Evolutionary conservation across 2,329 filamentous ascomycete genomes (phyloP), one percentile per base, ranked within the genome.

Genomic region (Dactylellina leptospora): DNA sequence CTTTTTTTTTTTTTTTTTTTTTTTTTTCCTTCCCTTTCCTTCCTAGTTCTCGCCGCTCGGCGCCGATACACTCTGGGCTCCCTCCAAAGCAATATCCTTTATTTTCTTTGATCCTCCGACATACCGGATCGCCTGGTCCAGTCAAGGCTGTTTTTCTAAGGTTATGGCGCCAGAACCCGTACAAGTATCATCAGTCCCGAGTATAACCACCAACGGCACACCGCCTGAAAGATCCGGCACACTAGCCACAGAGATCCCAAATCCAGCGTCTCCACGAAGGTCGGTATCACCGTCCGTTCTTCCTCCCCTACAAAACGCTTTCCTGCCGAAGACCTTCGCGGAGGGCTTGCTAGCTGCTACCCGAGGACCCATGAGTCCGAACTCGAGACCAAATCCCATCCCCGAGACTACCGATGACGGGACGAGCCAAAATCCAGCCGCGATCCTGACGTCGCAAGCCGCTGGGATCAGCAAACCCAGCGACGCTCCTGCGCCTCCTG

Each of bases 131-230:
- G 38, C n/a, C 25, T 23, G 27, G 22, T 54, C 38, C 36, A 20
- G 59, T 50, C 28, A 44, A 59, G 23, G 27, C 30, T 44, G n/a
- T 45, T 68, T 51, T 27, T 16, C 54, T 40, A 30, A 38, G 40
- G 60, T 64, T 60, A 72, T 72, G 68, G 68, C 68, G 68, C 59
- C 59, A 47, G 68, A 72, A 64, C 68, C 68, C 23, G 68, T 72
- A 28, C 68, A 72, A 36, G 59, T 72, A 18, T 64, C 68, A 9
- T 58, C 68, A 55, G 68, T 72, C 60, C 68, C 68, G 45, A 64
- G 53, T n/a, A 72, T 72, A 54, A 72, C 68, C 40, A 72, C 68
- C 53, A 72, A 72, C 68, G 68, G 68, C 22, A 72, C 68, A 45
- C 68, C 68, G 59, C 68, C 68, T 40, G 68, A 72, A 54, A 54